Percentiles rank a stretch among this genome's conserved stretches.
Evolutionary conservation across 2,329 filamentous ascomycete species (phyloP).

Genomic region (Shiraia bambusicola): DNA sequence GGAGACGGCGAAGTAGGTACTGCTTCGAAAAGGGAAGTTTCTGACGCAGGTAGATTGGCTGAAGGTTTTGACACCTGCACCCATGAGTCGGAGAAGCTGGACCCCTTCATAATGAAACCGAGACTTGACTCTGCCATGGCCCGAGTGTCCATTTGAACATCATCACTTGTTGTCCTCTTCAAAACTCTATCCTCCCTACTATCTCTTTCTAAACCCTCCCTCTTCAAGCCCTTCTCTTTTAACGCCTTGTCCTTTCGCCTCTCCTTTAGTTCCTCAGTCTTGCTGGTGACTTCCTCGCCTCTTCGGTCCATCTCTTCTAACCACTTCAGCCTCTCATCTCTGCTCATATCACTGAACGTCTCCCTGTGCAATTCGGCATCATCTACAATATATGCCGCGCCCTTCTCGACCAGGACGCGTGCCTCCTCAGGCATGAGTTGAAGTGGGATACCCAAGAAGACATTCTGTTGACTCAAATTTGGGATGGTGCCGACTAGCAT

Average conservation of each 20-base stretch:
- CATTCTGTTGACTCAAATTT: constrained; percentile 90
- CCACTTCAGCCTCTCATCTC: constrained; percentile 63
- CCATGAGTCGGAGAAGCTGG: constrained; percentile 14
- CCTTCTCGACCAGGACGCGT: constrained; percentile 73
- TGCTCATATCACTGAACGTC: constrained; percentile 61
- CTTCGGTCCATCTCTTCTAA: constrained; percentile 58
- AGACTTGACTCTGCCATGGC: constrained; percentile 17
- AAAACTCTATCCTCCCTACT: constrained; percentile 6
- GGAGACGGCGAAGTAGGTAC: constrained; percentile 12
- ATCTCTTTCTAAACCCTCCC: constrained; percentile 10
- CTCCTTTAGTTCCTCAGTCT: constrained; percentile 51
- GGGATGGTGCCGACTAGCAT: constrained; percentile 85
- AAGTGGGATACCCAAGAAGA: constrained; percentile 85
- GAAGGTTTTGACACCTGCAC: constrained; percentile 2
- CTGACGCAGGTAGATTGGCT: background rate
- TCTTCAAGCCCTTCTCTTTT: constrained; percentile 49
- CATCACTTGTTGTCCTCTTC: constrained; percentile 15
- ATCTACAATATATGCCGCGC: constrained; percentile 77
- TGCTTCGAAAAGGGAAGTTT: constrained; percentile 31
- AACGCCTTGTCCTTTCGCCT: constrained; percentile 53
- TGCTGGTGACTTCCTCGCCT: constrained; percentile 53
- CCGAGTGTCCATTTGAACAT: constrained; percentile 12
- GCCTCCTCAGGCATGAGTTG: constrained; percentile 92
- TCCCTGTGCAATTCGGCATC: constrained; percentile 70
- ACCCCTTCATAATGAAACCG: constrained; percentile 31